Percentiles rank a stretch among this genome's conserved stretches.
phyloP scores from a whole-genome alignment of 345 rosid genomes.

The Rhizophora mangle region DNA sequence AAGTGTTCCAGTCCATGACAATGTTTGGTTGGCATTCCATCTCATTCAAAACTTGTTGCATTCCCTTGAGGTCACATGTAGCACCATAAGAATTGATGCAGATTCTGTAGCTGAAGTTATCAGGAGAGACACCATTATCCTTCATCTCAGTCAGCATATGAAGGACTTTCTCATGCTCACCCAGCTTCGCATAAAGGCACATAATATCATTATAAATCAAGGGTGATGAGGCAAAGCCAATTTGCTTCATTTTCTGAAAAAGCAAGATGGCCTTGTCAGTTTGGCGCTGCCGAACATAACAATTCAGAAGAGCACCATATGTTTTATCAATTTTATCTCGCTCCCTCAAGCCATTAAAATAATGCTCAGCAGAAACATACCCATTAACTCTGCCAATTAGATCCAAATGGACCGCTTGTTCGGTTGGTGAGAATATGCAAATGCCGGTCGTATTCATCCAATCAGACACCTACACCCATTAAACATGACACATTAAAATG shows the following conservation, averaged over 20 bases:
- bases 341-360: slow-evolving; percentile 57
- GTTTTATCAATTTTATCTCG: slow-evolving; percentile 69
- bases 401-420: slow-evolving; percentile 80
- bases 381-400: slow-evolving; percentile 74
- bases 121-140: slow-evolving; percentile 51
- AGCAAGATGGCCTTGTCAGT: slow-evolving; percentile 57
- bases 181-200: slow-evolving; percentile 64
- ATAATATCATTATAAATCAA: slow-evolving; percentile 72
- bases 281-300: slow-evolving; percentile 64
- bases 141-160: slow-evolving; percentile 67
- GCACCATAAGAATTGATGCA: slow-evolving; percentile 74
- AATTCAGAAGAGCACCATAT: slow-evolving; percentile 80
- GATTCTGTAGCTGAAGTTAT: slow-evolving; percentile 74
- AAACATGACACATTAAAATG: slow-evolving; percentile 11
- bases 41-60: slow-evolving; percentile 54
- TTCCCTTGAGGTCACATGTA: slow-evolving; percentile 47
- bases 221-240: slow-evolving; percentile 53
- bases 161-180: slow-evolving; percentile 61
- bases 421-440: slow-evolving; percentile 56
- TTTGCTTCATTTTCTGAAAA: slow-evolving; percentile 67
- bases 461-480: slow-evolving; percentile 57
- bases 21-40: slow-evolving; percentile 60
- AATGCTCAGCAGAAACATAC: slow-evolving; percentile 59
- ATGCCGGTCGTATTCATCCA: slow-evolving; percentile 68
- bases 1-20: slow-evolving; percentile 79